phyloP scores from a whole-genome alignment of 2,329 filamentous ascomycete genomes.

The Cladosporium cucumerinum region DNA sequence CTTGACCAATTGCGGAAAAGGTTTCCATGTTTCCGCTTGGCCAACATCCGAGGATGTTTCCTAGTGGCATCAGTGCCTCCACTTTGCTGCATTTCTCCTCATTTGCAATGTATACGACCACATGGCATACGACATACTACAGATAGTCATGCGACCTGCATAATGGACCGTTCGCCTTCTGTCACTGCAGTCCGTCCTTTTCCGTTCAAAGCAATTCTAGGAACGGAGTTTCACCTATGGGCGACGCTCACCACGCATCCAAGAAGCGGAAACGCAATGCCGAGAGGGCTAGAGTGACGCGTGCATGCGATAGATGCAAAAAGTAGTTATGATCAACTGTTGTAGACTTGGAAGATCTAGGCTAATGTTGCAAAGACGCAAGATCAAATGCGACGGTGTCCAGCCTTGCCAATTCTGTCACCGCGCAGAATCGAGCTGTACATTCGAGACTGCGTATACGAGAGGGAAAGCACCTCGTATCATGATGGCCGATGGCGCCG shows the following conservation, averaged over 20 bases:
- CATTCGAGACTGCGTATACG: constrained; percentile 35
- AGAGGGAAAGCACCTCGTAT: neutral
- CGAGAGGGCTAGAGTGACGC: constrained; percentile 1
- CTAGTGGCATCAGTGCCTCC: neutral
- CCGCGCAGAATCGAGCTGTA: constrained; percentile 37
- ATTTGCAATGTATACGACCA: neutral
- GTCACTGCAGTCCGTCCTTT: neutral
- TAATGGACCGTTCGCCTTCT: neutral
- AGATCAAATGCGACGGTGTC: constrained; percentile 2
- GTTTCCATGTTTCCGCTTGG: neutral
- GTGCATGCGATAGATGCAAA: constrained; percentile 3
- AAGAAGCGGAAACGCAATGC: constrained; percentile 11
- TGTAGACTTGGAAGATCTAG: neutral
- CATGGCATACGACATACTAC: neutral
- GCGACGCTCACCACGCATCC: neutral
- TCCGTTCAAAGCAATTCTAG: neutral
- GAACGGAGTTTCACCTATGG: neutral
- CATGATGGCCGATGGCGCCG: neutral
- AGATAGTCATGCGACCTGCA: neutral
- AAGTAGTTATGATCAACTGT: neutral
- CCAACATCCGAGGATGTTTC: neutral
- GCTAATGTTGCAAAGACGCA: neutral
- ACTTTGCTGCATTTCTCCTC: neutral
- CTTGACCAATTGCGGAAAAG: neutral
- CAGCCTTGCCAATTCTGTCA: constrained; percentile 3